These are phyloP conservation scores for Flaveria brownii DNA, from an alignment of 129 eudicot species.

Conservation along the genomic window DNA sequence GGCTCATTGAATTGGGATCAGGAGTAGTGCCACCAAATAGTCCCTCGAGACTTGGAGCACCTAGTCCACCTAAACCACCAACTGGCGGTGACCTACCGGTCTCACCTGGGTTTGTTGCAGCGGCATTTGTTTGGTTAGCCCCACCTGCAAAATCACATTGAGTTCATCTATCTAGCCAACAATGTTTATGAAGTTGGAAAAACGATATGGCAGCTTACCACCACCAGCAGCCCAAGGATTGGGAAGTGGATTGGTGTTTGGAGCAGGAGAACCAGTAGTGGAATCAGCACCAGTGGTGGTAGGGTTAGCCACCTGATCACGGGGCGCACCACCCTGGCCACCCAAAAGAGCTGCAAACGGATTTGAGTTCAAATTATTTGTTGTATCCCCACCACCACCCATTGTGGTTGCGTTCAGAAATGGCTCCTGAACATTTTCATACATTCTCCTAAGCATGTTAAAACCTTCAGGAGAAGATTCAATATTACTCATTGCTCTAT, in stretches of 20 bases:
- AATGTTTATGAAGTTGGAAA: slow-evolving; percentile 1
- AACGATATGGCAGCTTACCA: slow-evolving; percentile 45
- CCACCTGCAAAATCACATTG: slow-evolving; percentile 33
- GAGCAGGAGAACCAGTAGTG: slow-evolving; percentile 50
- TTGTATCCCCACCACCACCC: slow-evolving; percentile 50
- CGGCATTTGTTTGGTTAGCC: slow-evolving; percentile 49
- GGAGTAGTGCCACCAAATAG: slow-evolving; percentile 55
- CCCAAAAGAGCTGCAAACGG: slow-evolving; percentile 91
- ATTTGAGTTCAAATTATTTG: slow-evolving; percentile 59
- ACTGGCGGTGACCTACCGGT: slow-evolving; percentile 44
- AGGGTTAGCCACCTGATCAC: slow-evolving; percentile 53
- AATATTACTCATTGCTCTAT: slow-evolving; percentile 91
- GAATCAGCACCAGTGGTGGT: slow-evolving; percentile 54
- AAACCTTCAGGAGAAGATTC: slow-evolving; percentile 97
- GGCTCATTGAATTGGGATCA: slow-evolving; percentile 54
- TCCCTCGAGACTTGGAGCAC: slow-evolving; percentile 59
- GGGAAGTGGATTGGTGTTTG: slow-evolving; percentile 77
- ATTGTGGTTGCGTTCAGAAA: slow-evolving; percentile 72
- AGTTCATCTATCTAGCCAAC: slow-evolving; percentile 6
- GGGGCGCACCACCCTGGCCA: slow-evolving; percentile 46
- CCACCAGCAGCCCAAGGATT: slow-evolving; percentile 65
- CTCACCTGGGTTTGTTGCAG: slow-evolving; percentile 42
- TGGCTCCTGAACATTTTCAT: slow-evolving; percentile 91
- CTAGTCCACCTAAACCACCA: slow-evolving; percentile 71
- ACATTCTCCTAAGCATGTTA: slow-evolving; percentile 90